A percentile compares a stretch with the other conserved stretches of the same genome.
Conservation (phyloP, 257 asterid genomes). For the Craterostigma plantagineum region DNA sequence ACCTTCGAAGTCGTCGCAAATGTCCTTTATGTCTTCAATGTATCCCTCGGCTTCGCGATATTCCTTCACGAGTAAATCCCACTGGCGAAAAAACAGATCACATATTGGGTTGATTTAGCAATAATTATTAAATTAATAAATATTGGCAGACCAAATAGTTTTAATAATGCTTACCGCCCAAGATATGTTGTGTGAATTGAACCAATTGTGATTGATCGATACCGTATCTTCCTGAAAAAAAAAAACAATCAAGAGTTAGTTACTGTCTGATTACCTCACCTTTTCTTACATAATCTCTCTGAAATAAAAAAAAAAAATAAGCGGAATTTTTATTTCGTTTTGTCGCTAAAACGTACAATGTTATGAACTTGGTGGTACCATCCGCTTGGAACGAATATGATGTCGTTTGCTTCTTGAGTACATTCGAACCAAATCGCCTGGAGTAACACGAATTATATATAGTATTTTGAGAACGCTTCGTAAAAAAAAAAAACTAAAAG, state of each 20-base stretch:
- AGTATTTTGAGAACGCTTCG: neutral
- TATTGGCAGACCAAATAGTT: neutral
- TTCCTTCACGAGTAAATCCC: conserved; percentile 89
- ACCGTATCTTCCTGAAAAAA: conserved; percentile 84
- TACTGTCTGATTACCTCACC: too few relatives aligned
- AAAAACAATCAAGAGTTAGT: neutral
- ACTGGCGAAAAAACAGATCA: conserved; percentile 20
- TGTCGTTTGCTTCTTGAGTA: conserved; percentile 61
- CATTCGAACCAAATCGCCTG: conserved; percentile 90
- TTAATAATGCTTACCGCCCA: conserved; percentile 73
- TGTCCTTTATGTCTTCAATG: conserved; percentile 76
- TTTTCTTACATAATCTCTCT: too few relatives aligned
- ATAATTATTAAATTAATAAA: too few relatives aligned
- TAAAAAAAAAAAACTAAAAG: conserved; percentile 7
- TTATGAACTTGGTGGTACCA: conserved; percentile 99
- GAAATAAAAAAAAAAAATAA: too few relatives aligned
- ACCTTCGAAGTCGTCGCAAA: conserved; percentile 81
- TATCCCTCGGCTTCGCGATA: conserved; percentile 64
- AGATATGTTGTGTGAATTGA: conserved; percentile 54
- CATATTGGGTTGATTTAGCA: too few relatives aligned
- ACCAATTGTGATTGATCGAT: conserved; percentile 97
- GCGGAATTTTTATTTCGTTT: too few relatives aligned
- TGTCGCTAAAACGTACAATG: conserved; percentile 28
- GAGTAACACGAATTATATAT: conserved; percentile 4
- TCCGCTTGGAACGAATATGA: conserved; percentile 94